Conservation (phyloP, 768 basidiomycete species). For the Kwoniella sp. region DNA sequence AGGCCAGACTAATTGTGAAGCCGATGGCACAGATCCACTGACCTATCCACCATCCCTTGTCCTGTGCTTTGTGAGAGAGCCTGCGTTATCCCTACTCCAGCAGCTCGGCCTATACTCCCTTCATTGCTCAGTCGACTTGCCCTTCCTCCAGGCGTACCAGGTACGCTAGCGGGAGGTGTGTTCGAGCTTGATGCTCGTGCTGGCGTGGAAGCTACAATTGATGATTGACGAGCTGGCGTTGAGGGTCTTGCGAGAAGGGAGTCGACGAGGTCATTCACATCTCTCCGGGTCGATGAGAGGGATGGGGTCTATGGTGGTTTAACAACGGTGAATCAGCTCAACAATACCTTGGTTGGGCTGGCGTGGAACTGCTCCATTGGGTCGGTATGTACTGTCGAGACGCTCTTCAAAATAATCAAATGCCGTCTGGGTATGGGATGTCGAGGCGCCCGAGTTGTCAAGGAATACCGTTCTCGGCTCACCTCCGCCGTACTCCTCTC, state of each 20-base stretch:
- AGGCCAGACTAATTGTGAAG: not conserved
- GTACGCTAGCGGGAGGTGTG: slow-evolving; percentile 27
- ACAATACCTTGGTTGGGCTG: not conserved
- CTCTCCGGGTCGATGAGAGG: slow-evolving; percentile 59
- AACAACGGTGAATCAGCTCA: not conserved
- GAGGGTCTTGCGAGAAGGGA: slow-evolving; percentile 59
- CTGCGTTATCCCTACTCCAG: slow-evolving; percentile 14
- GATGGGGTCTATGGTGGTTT: slow-evolving; percentile 41
- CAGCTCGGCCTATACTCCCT: slow-evolving; percentile 16
- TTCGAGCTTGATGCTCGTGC: slow-evolving; percentile 40
- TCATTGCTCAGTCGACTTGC: slow-evolving; percentile 40
- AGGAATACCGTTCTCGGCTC: slow-evolving; percentile 11
- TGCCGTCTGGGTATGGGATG: no score
- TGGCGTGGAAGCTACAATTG: slow-evolving; percentile 23
- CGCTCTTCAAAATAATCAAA: no score
- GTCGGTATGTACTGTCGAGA: no score
- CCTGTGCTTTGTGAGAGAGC: slow-evolving; percentile 5
- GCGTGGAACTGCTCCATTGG: no score
- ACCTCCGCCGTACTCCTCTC: slow-evolving; percentile 44
- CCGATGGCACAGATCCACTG: slow-evolving; percentile 8
- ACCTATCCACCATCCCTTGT: slow-evolving; percentile 31
- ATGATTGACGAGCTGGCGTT: slow-evolving; percentile 42
- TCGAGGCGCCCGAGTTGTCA: no score
- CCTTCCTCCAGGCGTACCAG: slow-evolving; percentile 38
- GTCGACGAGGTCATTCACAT: slow-evolving; percentile 74